Evolutionary conservation across 176 grass and related monocot species (phyloP).

Genomic region (Leersia perrieri): DNA sequence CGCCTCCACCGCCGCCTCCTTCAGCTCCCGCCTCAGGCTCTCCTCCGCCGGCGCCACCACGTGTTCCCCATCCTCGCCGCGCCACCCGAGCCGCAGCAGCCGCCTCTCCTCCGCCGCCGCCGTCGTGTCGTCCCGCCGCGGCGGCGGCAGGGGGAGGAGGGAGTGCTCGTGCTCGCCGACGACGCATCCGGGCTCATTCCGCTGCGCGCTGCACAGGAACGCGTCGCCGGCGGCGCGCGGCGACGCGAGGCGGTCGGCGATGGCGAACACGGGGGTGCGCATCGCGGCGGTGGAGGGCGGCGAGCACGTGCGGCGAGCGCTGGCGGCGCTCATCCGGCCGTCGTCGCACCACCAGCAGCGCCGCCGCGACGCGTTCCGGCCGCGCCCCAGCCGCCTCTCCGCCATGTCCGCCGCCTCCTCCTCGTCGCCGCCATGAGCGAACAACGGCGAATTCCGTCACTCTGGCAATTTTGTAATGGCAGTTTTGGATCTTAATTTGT

Average conservation of each 20-base stretch:
- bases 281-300: slow-evolving; percentile 60
- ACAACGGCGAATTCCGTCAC: background rate
- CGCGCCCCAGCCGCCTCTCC: slow-evolving; percentile 50
- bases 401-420: slow-evolving; percentile 24
- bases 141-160: background rate
- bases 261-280: slow-evolving; percentile 64
- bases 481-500: background rate
- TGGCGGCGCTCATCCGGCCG: slow-evolving; percentile 48
- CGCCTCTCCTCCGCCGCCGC: background rate
- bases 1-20: background rate
- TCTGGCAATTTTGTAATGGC: too few species aligned
- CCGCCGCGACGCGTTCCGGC: slow-evolving; percentile 35
- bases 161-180: slow-evolving; percentile 65
- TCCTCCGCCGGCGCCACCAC: background rate
- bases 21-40: background rate
- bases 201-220: slow-evolving; percentile 54
- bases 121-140: background rate
- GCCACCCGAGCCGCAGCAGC: background rate
- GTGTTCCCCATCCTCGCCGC: too few species aligned
- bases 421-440: background rate
- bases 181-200: slow-evolving; percentile 70
- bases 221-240: background rate
- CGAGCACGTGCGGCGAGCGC: slow-evolving; percentile 49
- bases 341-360: slow-evolving; percentile 52
- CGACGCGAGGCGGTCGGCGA: slow-evolving; percentile 38